Percentiles rank a stretch among this genome's conserved stretches.
phyloP scores from a whole-genome alignment of 1,284 basidiomycete genomes.

The Xerocomus amazonicus region DNA sequence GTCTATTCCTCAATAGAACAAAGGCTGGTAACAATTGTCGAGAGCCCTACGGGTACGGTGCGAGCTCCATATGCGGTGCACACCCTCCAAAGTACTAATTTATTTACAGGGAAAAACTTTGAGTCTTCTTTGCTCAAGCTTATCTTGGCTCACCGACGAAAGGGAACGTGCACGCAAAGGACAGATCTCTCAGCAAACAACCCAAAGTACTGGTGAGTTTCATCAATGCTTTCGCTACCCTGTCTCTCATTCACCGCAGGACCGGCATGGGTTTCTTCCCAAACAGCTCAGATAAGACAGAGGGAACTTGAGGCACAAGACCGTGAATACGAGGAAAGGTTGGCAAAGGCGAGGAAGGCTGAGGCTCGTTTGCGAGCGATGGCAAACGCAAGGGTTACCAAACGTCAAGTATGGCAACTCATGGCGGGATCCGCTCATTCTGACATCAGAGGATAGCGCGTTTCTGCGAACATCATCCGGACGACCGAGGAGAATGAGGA shows the following conservation, averaged over 20 bases:
- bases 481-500: conserved; percentile 41
- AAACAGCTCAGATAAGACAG: conserved; percentile 63
- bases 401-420: conserved; percentile 50
- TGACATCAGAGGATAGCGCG: conserved; percentile 26
- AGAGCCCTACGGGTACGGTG: conserved; percentile 85
- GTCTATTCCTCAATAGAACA: conserved; percentile 80
- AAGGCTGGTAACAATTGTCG: conserved; percentile 74
- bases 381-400: conserved; percentile 53
- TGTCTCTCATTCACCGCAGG: conserved; percentile 38
- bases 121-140: conserved; percentile 75
- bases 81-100: conserved; percentile 3
- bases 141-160: conserved; percentile 79
- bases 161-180: conserved; percentile 64
- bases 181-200: conserved; percentile 40
- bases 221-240: neutral
- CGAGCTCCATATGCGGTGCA: conserved; percentile 15
- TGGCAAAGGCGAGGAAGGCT: conserved; percentile 57
- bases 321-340: conserved; percentile 55
- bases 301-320: conserved; percentile 67
- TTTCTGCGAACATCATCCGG: conserved; percentile 2
- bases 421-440: neutral
- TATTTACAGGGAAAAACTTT: conserved; percentile 74
- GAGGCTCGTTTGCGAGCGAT: conserved; percentile 58
- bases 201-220: conserved; percentile 36
- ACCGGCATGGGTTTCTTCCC: conserved; percentile 79